Evolutionary conservation across 345 rosid genomes (phyloP).

Genomic region (Carallia pectinifolia): DNA sequence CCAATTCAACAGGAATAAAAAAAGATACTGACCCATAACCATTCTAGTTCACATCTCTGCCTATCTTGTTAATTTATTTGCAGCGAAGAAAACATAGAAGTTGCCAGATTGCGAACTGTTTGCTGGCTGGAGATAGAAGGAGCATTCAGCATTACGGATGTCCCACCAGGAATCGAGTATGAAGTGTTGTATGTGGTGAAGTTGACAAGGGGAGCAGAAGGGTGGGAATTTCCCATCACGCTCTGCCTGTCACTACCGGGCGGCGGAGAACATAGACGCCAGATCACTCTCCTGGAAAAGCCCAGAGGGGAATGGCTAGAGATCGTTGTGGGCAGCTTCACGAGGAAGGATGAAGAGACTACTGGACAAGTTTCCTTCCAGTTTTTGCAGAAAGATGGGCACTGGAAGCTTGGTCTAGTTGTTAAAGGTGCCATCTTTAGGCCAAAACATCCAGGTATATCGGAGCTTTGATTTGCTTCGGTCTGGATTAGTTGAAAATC

Average conservation of each 20-base stretch:
- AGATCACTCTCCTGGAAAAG: background rate
- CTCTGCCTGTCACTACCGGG: slow-evolving; percentile 9
- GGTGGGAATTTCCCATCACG: slow-evolving; percentile 32
- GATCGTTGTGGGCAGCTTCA: too few species aligned
- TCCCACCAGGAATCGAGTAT: slow-evolving; percentile 13
- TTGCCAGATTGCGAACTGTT: slow-evolving; percentile 14
- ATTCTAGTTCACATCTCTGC: too few species aligned
- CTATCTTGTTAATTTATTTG: background rate
- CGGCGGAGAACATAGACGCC: slow-evolving; percentile 16
- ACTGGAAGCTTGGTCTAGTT: slow-evolving; percentile 23
- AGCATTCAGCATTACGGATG: slow-evolving; percentile 19
- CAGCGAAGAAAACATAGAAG: slow-evolving; percentile 30
- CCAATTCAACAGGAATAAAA: too few species aligned
- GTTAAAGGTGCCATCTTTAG: slow-evolving; percentile 21
- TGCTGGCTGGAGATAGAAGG: slow-evolving; percentile 36
- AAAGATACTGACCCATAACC: too few species aligned
- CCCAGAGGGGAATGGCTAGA: too few species aligned
- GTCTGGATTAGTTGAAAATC: too few species aligned
- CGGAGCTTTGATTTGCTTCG: too few species aligned
- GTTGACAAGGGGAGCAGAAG: slow-evolving; percentile 23
- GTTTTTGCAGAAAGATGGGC: slow-evolving; percentile 19
- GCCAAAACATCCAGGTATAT: slow-evolving; percentile 1
- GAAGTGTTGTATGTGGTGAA: slow-evolving; percentile 24
- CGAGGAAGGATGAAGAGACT: background rate
- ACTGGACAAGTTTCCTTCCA: slow-evolving; percentile 21